Base-by-base conservation (phyloP, 768 basidiomycete genomes). In the Tylopilus felleus region DNA sequence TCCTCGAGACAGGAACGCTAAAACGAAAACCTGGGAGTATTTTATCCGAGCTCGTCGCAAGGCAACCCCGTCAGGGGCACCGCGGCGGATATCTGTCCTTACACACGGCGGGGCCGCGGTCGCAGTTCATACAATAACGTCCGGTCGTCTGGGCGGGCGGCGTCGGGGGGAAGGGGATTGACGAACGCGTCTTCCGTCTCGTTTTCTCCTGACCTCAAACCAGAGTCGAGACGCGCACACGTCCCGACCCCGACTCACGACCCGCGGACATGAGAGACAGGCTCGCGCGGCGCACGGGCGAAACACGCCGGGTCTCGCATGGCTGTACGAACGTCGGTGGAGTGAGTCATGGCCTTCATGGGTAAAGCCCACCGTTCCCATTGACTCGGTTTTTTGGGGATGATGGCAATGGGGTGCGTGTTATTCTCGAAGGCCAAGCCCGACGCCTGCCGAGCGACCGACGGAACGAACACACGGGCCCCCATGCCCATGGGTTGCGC, bases 191-290 rank as follows among this genome's bases (percentile, higher is more conserved):
- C 39, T 29, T 25, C 14, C 23, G 21, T 43, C 22, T 55, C 44
- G 21, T 42, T 4, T 23, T 4, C 21, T 25, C 9, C 17, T 14
- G 31, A 33, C 31, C 31, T 33, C 35, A 17, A 33, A 3, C 16
- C 19, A 6, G 9, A 49, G n/a, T 38, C 19, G 25, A 22, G 21
- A 44, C n/a, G 22, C 12, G 27, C 40, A 19, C 12, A 14, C 35
- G 17, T 36, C 5, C 35, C 35, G 35, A 36, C 19, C 17, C 9
- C 21, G 33, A 23, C 29, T 10, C 14, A 35, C 35, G 19, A 44
- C 38, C 42, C 33, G 49, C 56, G 57, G 57, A 52, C 31, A 8
- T 52, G 28, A 19, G 55, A 38, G 39, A 23, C 31, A 27, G 41
- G 9, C 46, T 35, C 40, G 31, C 14, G 38, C 36, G 42, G 10